Evolutionary conservation across 1,139 yeast genomes (phyloP).

Genomic region (Blastobotrys aristatus): DNA sequence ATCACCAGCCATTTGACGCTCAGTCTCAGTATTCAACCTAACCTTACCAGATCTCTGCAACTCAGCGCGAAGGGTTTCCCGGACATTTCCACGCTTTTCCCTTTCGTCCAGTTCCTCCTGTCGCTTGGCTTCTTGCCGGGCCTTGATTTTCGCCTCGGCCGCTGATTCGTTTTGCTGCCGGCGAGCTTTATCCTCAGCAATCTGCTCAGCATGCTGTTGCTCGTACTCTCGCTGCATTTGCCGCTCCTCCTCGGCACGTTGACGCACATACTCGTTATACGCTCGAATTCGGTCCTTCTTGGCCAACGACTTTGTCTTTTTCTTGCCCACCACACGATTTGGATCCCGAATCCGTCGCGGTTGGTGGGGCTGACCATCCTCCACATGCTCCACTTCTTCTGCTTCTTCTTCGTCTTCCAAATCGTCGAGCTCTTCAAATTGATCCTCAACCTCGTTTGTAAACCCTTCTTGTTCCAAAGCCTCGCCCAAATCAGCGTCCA

Average conservation of each 20-base stretch:
- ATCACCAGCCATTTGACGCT: conserved; percentile 17
- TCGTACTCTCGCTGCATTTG: conserved; percentile 24
- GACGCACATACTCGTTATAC: conserved; percentile 31
- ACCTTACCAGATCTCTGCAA: conserved; percentile 16
- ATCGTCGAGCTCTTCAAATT: conserved; percentile 8
- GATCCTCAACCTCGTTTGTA: conserved; percentile 11
- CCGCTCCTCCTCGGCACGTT: conserved; percentile 28
- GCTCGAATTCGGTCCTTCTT: conserved; percentile 31
- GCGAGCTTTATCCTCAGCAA: conserved; percentile 28
- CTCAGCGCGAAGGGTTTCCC: conserved; percentile 12
- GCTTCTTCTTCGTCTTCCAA: too few species aligned
- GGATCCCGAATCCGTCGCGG: conserved; percentile 5
- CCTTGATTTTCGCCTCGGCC: conserved; percentile 19
- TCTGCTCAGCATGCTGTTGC: conserved; percentile 29
- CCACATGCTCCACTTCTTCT: conserved; percentile 10
- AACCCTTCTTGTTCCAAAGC: conserved; percentile 13
- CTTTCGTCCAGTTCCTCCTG: conserved; percentile 1
- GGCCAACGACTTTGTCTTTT: conserved; percentile 33
- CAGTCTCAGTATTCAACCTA: conserved; percentile 15
- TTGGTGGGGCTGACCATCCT: background rate
- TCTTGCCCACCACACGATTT: conserved; percentile 29
- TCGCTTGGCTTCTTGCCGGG: conserved; percentile 21
- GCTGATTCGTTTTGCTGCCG: conserved; percentile 9
- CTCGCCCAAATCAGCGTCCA: conserved; percentile 9
- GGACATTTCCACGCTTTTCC: conserved; percentile 8